Evolutionary conservation across 2,329 filamentous ascomycete species (phyloP).

Genomic region (Fusarium neocosmosporiellum): DNA sequence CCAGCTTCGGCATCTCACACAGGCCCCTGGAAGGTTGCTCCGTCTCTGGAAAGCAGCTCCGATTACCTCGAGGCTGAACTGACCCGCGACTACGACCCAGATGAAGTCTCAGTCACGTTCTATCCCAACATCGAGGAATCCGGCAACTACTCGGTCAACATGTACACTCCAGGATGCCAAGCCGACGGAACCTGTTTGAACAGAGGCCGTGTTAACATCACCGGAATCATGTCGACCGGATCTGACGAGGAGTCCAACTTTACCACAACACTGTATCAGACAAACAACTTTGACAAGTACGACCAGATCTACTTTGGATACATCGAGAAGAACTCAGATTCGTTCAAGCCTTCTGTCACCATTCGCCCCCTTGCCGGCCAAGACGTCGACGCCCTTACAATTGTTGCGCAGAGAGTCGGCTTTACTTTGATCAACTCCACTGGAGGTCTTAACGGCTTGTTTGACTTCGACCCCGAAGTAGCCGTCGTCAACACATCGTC

Average conservation of each 20-base stretch:
- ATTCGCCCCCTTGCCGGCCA: constrained; percentile 77
- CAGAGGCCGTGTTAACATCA: constrained; percentile 86
- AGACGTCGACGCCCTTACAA: constrained; percentile 69
- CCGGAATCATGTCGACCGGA: constrained; percentile 72
- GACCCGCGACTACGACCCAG: constrained; percentile 63
- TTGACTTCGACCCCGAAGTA: constrained; percentile 79
- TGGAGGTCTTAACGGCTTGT: constrained; percentile 88
- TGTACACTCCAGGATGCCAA: constrained; percentile 92
- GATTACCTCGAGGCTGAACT: constrained; percentile 81
- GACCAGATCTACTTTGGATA: constrained; percentile 90
- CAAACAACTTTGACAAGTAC: constrained; percentile 96
- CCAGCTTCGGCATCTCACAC: constrained; percentile 75
- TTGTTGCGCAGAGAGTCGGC: constrained; percentile 90
- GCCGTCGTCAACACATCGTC: constrained; percentile 67
- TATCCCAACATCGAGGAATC: constrained; percentile 86
- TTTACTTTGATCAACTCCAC: constrained; percentile 80
- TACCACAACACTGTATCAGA: constrained; percentile 80
- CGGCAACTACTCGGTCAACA: constrained; percentile 89
- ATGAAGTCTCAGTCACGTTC: constrained; percentile 79
- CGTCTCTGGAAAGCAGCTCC: constrained; percentile 76
- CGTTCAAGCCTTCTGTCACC: constrained; percentile 84
- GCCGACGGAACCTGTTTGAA: constrained; percentile 80
- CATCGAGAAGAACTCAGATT: constrained; percentile 78
- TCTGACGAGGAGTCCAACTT: constrained; percentile 58
- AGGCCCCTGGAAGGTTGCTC: constrained; percentile 78